These are phyloP conservation scores for Pseudogymnoascus sp. DNA, from an alignment of 2,329 filamentous ascomycete species.

Conservation along the genomic window DNA sequence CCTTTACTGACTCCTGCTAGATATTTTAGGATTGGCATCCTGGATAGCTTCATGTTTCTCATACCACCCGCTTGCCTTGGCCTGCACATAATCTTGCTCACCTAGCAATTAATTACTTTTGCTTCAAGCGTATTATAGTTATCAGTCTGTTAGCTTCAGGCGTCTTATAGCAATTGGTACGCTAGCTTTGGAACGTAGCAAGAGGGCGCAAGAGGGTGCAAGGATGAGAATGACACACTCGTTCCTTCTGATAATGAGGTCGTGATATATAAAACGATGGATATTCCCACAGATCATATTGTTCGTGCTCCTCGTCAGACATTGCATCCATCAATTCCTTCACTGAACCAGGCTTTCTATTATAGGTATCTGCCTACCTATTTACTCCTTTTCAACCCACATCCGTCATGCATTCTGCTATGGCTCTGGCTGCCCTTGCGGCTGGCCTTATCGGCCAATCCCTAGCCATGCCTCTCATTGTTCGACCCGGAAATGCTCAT, in stretches of 20 bases:
- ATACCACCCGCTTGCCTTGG: neutral
- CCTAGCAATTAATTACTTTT: neutral
- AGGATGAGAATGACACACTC: neutral
- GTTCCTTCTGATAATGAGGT: neutral
- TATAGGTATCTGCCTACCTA: neutral
- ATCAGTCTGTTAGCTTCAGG: neutral
- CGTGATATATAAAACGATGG: neutral
- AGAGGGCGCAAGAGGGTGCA: neutral
- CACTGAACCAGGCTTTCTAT: neutral
- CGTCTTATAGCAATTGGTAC: neutral
- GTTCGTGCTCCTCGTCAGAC: neutral
- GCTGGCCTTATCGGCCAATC: neutral
- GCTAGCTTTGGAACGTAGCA: neutral
- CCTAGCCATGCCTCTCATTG: neutral
- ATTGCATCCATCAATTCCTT: neutral
- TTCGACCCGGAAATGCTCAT: neutral
- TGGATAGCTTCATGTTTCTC: neutral
- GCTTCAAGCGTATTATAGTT: neutral
- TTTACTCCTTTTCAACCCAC: neutral
- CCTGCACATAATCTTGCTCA: neutral
- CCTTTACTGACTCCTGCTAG: neutral
- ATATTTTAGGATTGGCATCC: neutral
- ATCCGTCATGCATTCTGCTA: neutral
- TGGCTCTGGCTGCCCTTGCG: neutral
- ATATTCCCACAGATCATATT: neutral